Percentiles rank a stretch among this genome's conserved stretches.
Evolutionary conservation across 208 protist genomes (phyloP).

Genomic region (Balamuthia mandrillaris): DNA sequence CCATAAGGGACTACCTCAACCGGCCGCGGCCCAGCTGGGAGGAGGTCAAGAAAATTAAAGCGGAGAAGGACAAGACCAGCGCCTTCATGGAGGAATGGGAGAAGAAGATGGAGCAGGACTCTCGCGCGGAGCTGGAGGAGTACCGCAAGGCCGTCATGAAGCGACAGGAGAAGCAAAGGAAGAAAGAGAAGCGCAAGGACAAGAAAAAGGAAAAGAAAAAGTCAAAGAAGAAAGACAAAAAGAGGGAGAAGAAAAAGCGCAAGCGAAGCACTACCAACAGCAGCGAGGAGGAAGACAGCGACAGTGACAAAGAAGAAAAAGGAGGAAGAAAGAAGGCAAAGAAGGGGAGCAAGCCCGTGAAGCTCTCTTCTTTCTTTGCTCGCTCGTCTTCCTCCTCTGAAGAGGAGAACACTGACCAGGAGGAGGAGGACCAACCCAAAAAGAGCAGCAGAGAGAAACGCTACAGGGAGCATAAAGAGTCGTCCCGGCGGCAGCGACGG

Average conservation of each 20-base stretch:
- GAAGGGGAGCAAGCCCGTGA: background rate
- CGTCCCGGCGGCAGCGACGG: background rate
- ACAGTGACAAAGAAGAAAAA: too few relatives aligned
- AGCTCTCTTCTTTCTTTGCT: background rate
- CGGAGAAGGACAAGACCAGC: background rate
- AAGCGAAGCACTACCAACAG: too few relatives aligned
- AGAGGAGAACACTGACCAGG: background rate
- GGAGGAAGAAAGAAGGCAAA: background rate
- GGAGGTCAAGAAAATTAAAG: background rate
- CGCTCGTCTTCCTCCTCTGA: background rate
- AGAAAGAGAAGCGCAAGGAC: background rate
- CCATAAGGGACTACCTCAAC: constrained; percentile 1
- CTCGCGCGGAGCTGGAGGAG: background rate
- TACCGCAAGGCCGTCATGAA: constrained; percentile 1
- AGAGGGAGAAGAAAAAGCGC: background rate
- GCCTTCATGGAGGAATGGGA: background rate
- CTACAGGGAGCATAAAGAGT: background rate
- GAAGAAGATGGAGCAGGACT: background rate
- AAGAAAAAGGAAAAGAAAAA: background rate
- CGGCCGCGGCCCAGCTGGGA: background rate
- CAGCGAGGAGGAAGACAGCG: too few relatives aligned
- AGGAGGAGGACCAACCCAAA: background rate
- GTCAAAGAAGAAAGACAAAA: too few relatives aligned
- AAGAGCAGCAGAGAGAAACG: background rate
- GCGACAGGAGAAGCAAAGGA: background rate